Percentiles rank a stretch among this genome's conserved stretches.
These are phyloP conservation scores for Bipolaris cookei DNA, from an alignment of 2,329 filamentous ascomycete species.

Conservation along the genomic window DNA sequence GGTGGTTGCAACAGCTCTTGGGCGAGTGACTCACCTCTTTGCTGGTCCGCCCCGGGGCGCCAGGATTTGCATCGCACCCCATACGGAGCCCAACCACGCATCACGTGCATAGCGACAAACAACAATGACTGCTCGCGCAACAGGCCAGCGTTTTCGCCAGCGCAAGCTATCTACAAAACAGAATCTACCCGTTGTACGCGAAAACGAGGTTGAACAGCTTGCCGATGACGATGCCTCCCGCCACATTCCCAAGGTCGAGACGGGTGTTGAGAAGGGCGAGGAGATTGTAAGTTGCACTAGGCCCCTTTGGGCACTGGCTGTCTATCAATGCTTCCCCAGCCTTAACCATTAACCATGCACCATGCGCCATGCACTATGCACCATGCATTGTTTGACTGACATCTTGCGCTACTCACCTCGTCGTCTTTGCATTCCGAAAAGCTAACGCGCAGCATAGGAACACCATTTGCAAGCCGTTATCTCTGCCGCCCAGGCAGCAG, in stretches of 20 bases:
- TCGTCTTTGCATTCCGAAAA: slow-evolving; percentile 4
- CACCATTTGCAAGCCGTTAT: slow-evolving; percentile 91
- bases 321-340: slow-evolving; percentile 15
- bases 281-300: slow-evolving; percentile 80
- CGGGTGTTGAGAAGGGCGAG: slow-evolving; percentile 95
- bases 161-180: slow-evolving; percentile 94
- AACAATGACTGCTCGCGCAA: slow-evolving; percentile 48
- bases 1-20: slow-evolving; percentile 30
- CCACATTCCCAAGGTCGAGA: slow-evolving; percentile 84
- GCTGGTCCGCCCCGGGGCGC: slow-evolving; percentile 25
- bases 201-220: slow-evolving; percentile 85
- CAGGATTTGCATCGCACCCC: slow-evolving; percentile 26
- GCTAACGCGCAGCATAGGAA: slow-evolving; percentile 66
- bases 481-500: slow-evolving; percentile 65
- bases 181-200: slow-evolving; percentile 82
- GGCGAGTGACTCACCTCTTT: slow-evolving; percentile 23
- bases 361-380: too few relatives aligned
- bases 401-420: slow-evolving; percentile 20
- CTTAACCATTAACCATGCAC: neutral
- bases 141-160: slow-evolving; percentile 71
- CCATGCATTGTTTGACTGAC: neutral
- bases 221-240: slow-evolving; percentile 86
- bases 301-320: slow-evolving; percentile 35
- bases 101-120: slow-evolving; percentile 38
- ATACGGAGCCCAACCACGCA: slow-evolving; percentile 17